Conservation (phyloP, 768 basidiomycete genomes). For the Lentinus tigrinus region DNA sequence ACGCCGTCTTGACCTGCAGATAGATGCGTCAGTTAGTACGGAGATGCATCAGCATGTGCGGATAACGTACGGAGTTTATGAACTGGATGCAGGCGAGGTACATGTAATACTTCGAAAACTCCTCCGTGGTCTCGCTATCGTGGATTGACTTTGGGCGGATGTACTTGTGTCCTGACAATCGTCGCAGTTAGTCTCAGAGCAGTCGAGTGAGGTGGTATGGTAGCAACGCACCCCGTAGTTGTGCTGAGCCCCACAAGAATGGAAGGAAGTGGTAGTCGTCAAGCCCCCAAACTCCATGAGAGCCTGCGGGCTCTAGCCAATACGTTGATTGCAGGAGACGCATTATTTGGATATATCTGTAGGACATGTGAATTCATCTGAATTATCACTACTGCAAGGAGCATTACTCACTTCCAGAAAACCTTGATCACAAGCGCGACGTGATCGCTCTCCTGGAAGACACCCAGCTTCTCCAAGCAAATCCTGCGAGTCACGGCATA, state of each 20-base stretch:
- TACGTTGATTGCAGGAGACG: conserved; percentile 88
- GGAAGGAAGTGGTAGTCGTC: conserved; percentile 97
- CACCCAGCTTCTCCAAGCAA: conserved; percentile 72
- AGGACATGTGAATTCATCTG: not conserved
- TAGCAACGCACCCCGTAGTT: conserved; percentile 53
- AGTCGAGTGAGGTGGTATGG: not conserved
- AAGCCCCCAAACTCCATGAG: conserved; percentile 96
- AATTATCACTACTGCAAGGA: not conserved
- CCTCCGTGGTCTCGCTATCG: conserved; percentile 86
- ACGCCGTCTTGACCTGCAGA: conserved; percentile 91
- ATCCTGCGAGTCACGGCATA: conserved; percentile 45
- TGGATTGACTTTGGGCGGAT: conserved; percentile 92
- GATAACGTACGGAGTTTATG: conserved; percentile 77
- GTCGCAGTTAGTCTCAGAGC: not conserved
- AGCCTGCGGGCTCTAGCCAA: conserved; percentile 98
- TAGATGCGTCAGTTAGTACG: not conserved
- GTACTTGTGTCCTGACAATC: conserved; percentile 72
- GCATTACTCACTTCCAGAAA: conserved; percentile 74
- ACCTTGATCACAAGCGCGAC: conserved; percentile 75
- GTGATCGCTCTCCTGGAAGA: conserved; percentile 64
- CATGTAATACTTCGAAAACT: conserved; percentile 91
- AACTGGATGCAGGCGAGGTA: conserved; percentile 96
- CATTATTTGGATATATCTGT: conserved; percentile 75
- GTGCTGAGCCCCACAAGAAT: conserved; percentile 84
- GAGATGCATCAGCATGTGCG: not conserved